phyloP scores from a whole-genome alignment of 73 alveolate species.

The Stentor coeruleus region DNA sequence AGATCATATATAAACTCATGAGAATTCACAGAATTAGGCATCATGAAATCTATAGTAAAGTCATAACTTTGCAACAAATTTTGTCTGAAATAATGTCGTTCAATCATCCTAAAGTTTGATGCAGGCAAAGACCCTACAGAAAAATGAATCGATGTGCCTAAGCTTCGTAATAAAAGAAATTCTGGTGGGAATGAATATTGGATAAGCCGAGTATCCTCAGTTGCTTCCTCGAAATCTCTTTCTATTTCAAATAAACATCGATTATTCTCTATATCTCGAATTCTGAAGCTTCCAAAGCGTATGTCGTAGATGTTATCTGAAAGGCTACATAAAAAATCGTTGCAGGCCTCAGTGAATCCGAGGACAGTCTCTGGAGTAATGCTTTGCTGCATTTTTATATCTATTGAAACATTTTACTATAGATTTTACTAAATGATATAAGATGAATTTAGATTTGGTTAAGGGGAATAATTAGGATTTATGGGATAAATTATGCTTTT shows the following conservation, averaged over 20 bases:
- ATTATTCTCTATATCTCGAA: slow-evolving; percentile 65
- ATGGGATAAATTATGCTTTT: no score
- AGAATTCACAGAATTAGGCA: slow-evolving; percentile 87
- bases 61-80: neutral
- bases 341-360: neutral
- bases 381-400: no score
- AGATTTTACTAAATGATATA: no score
- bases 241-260: slow-evolving; percentile 54
- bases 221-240: slow-evolving; percentile 43
- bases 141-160: slow-evolving; percentile 70
- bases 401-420: no score
- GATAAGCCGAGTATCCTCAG: slow-evolving; percentile 53
- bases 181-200: slow-evolving; percentile 84
- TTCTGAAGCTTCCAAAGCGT: slow-evolving; percentile 54
- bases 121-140: no score
- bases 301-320: slow-evolving; percentile 59
- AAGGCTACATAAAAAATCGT: slow-evolving; percentile 60
- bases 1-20: slow-evolving; percentile 89
- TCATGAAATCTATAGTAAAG: slow-evolving; percentile 25
- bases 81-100: slow-evolving; percentile 87
- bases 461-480: no score
- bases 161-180: slow-evolving; percentile 65
- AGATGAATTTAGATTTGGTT: no score
- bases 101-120: slow-evolving; percentile 78
- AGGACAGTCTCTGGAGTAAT: slow-evolving; percentile 29